Base-by-base conservation (phyloP, 2,329 filamentous ascomycete species). In the Penicillium aurantiogriseum region DNA sequence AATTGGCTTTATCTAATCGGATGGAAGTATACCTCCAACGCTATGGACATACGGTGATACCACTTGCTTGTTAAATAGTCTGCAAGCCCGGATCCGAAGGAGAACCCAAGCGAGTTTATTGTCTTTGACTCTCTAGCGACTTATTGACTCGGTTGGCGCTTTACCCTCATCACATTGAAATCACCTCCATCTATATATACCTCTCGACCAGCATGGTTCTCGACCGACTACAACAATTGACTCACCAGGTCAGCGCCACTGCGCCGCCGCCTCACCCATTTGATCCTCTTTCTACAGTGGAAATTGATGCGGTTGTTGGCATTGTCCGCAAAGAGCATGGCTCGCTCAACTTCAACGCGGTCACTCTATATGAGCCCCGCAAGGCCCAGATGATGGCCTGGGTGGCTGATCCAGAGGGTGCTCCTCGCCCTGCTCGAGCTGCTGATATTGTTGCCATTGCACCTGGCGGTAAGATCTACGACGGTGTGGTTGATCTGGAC, bases 361-460 rank as follows among this genome's bases (percentile, higher is more conserved):
- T 96, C 55, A 89, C 90, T 2, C 80, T 96, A 29, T 88, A 87
- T 67, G 92, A 96, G 79, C 92, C 92, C 48, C 88, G 88, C 63
- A 96, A 96, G 80, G 85, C 83, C 45, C 86, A 91, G 67, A 92
- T 96, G 90, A 80, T 87, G 71, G 84, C 83, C 58, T 96, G 91
- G 91, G 76, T 96, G 13, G 85, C 83, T 48, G 81, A 86, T 57
- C 85, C 89, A 0, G 76, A 84, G 21, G 81, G 79, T 10, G 77
- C 80, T 0, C 81, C 86, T 1, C 81, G 85, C 44, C 92, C 92
- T 11, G 75, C 81, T 35, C 85, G 92, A 68, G 79, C 91, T 7
- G 92, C 91, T 9, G 92, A 96, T 73, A 82, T 94, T 0, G 90
- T 96, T 4, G 90, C 87, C 23, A 92, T 96, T 73, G 88, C 85